phyloP scores from a whole-genome alignment of 768 basidiomycete species.

The Leccinum subtestaceum region DNA sequence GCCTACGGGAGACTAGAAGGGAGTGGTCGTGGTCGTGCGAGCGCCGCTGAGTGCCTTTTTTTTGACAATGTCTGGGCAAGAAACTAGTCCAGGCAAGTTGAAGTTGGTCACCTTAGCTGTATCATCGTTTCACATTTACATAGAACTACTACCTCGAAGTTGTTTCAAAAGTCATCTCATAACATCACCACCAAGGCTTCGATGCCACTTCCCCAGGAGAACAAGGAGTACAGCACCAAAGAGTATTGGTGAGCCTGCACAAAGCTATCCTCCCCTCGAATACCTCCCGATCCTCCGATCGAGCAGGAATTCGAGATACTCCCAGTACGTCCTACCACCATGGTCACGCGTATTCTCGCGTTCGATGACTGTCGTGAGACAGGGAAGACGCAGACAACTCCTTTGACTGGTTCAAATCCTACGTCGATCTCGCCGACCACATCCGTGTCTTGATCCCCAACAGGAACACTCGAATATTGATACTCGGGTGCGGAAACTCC shows the following conservation, averaged over 20 bases:
- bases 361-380: conserved; percentile 1
- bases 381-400: conserved; percentile 59
- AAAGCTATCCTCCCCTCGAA: not conserved
- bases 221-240: conserved; percentile 66
- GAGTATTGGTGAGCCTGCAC: conserved; percentile 59
- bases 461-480: conserved; percentile 59
- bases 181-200: conserved; percentile 5
- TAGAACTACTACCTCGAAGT: no score
- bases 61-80: no score
- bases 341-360: not conserved
- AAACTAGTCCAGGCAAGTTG: no score
- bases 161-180: not conserved
- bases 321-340: conserved; percentile 43
- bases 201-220: conserved; percentile 51
- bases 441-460: conserved; percentile 62
- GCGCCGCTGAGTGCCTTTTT: no score
- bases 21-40: no score
- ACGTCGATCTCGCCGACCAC: conserved; percentile 62
- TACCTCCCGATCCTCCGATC: not conserved
- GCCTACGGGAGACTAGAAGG: no score
- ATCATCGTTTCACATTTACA: no score
- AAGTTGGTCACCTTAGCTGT: no score
- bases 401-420: conserved; percentile 90
- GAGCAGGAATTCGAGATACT: conserved; percentile 66
- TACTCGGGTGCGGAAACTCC: conserved; percentile 86